Evolutionary conservation across 2,329 filamentous ascomycete species (phyloP).

Genomic region (Didymella pomorum): DNA sequence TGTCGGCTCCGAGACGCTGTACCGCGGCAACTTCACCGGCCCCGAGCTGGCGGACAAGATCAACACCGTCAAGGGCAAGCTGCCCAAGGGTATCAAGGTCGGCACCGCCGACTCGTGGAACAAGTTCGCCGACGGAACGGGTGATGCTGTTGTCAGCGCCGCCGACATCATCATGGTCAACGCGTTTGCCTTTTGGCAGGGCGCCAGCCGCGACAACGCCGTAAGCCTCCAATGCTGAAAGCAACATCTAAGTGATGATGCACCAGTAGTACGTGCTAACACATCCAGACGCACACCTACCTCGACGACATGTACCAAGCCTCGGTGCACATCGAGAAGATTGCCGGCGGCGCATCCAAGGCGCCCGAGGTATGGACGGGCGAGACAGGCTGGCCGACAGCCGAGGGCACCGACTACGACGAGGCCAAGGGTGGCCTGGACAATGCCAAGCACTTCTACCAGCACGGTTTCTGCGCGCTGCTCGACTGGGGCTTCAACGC

Average conservation of each 20-base stretch:
- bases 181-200: slow-evolving; percentile 78
- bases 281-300: slow-evolving; percentile 62
- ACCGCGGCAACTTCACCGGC: slow-evolving; percentile 72
- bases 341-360: slow-evolving; percentile 62
- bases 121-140: slow-evolving; percentile 73
- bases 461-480: slow-evolving; percentile 69
- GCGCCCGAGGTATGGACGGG: slow-evolving; percentile 65
- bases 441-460: slow-evolving; percentile 68
- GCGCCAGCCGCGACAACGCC: slow-evolving; percentile 64
- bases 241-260: not conserved
- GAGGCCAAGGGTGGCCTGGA: slow-evolving; percentile 66
- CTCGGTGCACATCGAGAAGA: slow-evolving; percentile 66
- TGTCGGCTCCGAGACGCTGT: slow-evolving; percentile 74
- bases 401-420: slow-evolving; percentile 68
- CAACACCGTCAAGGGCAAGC: slow-evolving; percentile 64
- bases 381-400: slow-evolving; percentile 35
- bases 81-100: slow-evolving; percentile 63
- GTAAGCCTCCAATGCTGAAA: not conserved
- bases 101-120: slow-evolving; percentile 79
- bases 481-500: slow-evolving; percentile 72
- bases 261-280: not conserved
- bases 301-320: slow-evolving; percentile 73
- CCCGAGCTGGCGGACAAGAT: slow-evolving; percentile 68
- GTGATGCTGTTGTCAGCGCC: slow-evolving; percentile 68
- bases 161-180: slow-evolving; percentile 72